Conservation (phyloP, 1,284 basidiomycete genomes). For the Malassezia vespertilionis region DNA sequence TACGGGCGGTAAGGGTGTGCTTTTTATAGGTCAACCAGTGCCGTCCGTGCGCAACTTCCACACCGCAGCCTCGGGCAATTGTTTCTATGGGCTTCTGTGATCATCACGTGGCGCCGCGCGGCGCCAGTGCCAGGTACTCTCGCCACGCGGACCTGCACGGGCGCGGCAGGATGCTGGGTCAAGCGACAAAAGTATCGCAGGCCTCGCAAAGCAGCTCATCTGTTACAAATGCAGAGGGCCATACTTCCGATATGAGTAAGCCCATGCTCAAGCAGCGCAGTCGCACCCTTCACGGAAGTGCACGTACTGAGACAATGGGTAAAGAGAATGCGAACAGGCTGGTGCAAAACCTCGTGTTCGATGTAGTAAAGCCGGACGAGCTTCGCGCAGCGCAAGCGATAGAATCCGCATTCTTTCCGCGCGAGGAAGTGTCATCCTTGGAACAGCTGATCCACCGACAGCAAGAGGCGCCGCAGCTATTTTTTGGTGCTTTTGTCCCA, state of each 20-base stretch:
- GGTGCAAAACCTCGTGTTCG: constrained; percentile 21
- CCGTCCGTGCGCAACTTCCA: constrained; percentile 7
- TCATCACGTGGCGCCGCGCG: not conserved
- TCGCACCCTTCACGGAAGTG: no score
- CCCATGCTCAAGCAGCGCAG: no score
- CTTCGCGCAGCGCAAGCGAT: constrained; percentile 28
- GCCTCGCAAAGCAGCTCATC: not conserved
- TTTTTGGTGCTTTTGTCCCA: constrained; percentile 36
- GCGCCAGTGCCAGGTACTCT: no score
- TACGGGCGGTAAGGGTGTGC: not conserved
- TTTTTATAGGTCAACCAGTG: constrained; percentile 5
- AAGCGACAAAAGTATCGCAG: not conserved
- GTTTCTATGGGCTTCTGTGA: constrained; percentile 16
- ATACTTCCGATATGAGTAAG: no score
- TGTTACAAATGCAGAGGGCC: no score
- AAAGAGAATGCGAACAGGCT: no score
- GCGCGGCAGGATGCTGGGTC: constrained; percentile 8
- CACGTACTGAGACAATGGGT: no score
- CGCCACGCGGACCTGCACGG: constrained; percentile 1
- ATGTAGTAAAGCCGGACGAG: constrained; percentile 32
- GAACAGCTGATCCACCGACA: constrained; percentile 34
- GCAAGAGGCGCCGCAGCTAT: constrained; percentile 36
- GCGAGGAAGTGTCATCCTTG: constrained; percentile 33
- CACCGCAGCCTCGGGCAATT: not conserved
- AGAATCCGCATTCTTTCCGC: constrained; percentile 24